phyloP scores from a whole-genome alignment of 306 rosid genomes.

The Glycine soja region DNA sequence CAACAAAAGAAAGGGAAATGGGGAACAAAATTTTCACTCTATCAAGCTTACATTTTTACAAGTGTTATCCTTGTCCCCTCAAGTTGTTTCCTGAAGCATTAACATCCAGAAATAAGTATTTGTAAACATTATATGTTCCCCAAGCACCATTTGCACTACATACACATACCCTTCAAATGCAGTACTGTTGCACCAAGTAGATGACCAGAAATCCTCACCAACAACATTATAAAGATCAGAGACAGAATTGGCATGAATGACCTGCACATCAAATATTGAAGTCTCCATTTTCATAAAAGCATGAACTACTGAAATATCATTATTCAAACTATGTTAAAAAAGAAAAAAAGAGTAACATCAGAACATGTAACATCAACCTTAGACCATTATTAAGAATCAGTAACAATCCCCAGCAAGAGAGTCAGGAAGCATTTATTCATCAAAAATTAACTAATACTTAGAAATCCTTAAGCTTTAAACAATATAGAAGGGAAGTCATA shows the following conservation, averaged over 20 bases:
- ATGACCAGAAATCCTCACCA: constrained; percentile 94
- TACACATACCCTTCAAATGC: constrained; percentile 81
- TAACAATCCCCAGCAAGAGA: not conserved
- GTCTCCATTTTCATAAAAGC: constrained; percentile 7
- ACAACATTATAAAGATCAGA: constrained; percentile 77
- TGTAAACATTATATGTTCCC: constrained; percentile 31
- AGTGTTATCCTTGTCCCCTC: constrained; percentile 94
- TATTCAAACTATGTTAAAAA: not conserved
- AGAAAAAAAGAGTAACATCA: not conserved
- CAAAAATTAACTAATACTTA: not conserved
- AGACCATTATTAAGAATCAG: not conserved
- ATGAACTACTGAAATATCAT: not conserved
- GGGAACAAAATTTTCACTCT: constrained; percentile 36
- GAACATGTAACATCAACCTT: not conserved
- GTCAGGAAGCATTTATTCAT: constrained; percentile 16
- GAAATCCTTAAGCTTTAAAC: constrained; percentile 25
- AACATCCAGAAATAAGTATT: constrained; percentile 52
- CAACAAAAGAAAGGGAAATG: constrained; percentile 2
- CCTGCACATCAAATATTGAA: constrained; percentile 59
- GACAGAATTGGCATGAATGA: constrained; percentile 80
- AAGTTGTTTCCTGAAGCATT: constrained; percentile 86
- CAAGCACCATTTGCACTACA: constrained; percentile 33
- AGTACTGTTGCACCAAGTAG: constrained; percentile 93
- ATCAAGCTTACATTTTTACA: constrained; percentile 66
- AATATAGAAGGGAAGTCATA: constrained; percentile 26